Evolutionary conservation across 371 early-diverging fungal genomes (phyloP).

Genomic region (Mucor circinelloides): DNA sequence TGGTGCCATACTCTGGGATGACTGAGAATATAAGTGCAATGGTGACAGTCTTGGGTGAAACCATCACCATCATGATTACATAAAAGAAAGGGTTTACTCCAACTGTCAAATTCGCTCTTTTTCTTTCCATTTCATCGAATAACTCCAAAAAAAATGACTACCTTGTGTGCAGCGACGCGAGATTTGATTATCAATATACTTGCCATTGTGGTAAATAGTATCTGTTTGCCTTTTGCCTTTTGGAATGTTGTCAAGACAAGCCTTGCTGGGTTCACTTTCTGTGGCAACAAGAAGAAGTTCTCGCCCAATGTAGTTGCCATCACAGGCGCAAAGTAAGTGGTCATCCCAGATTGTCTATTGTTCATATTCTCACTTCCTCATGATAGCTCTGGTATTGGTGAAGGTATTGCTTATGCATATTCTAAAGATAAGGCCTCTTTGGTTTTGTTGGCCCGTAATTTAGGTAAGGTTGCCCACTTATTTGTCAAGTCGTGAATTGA

Average conservation of each 20-base stretch:
- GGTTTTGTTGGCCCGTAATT: conserved; percentile 21
- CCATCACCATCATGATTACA: background rate
- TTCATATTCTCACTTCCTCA: background rate
- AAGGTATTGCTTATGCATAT: conserved; percentile 20
- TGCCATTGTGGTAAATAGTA: background rate
- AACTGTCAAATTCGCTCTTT: background rate
- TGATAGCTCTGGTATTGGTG: conserved; percentile 24
- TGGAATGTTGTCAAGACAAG: conserved; percentile 3
- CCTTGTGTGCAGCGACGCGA: conserved; percentile 6
- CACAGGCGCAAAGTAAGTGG: conserved; percentile 24
- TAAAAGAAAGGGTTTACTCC: background rate
- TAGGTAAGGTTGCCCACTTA: conserved; percentile 6
- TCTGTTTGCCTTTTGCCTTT: conserved; percentile 12
- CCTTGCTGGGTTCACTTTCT: background rate
- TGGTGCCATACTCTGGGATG: no score
- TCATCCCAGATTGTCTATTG: background rate
- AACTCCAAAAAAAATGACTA: conserved; percentile 10
- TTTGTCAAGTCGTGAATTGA: background rate
- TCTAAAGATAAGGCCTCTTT: conserved; percentile 18
- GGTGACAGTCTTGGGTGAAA: background rate
- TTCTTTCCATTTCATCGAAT: background rate
- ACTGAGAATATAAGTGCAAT: no score
- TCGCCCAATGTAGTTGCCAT: conserved; percentile 25
- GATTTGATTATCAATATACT: conserved; percentile 18
- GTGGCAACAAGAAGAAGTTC: background rate